These are phyloP conservation scores for Boletus bicolor DNA, from an alignment of 768 basidiomycete species.

Conservation along the genomic window DNA sequence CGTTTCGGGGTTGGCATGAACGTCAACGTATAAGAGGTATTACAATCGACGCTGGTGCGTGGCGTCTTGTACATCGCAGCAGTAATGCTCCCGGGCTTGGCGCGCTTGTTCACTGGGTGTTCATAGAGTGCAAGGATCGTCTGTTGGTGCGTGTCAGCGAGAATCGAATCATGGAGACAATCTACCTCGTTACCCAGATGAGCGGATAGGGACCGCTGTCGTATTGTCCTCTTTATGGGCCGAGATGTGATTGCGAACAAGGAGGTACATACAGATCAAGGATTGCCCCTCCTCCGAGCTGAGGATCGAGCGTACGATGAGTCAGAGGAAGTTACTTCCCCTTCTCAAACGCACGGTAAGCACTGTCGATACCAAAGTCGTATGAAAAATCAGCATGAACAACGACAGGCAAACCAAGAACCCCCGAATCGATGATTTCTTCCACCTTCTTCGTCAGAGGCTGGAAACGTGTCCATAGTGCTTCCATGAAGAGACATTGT, in stretches of 20 bases:
- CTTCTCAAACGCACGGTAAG: neutral
- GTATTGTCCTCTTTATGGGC: neutral
- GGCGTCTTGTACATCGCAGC: constrained; percentile 43
- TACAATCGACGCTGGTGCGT: constrained; percentile 43
- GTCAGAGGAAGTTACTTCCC: neutral
- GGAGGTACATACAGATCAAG: neutral
- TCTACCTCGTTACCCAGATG: neutral
- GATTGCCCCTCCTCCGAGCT: neutral
- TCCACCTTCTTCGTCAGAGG: neutral
- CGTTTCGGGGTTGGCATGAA: constrained; percentile 29
- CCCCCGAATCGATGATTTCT: neutral
- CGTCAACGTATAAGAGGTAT: constrained; percentile 41
- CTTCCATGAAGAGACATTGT: neutral
- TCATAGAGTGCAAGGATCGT: constrained; percentile 46
- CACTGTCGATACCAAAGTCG: neutral
- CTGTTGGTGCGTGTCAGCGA: constrained; percentile 26
- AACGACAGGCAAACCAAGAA: neutral
- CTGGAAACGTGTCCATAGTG: neutral
- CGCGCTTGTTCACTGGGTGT: constrained; percentile 42
- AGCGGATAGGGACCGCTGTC: neutral
- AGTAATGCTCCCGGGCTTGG: constrained; percentile 38
- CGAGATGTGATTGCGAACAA: neutral
- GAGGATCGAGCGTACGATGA: neutral
- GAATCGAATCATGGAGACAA: neutral
- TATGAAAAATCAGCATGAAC: neutral